Percentiles rank a stretch among this genome's conserved stretches.
Conservation (phyloP, 192 early-diverging fungal genomes). For the Coemansia guatemalensis region DNA sequence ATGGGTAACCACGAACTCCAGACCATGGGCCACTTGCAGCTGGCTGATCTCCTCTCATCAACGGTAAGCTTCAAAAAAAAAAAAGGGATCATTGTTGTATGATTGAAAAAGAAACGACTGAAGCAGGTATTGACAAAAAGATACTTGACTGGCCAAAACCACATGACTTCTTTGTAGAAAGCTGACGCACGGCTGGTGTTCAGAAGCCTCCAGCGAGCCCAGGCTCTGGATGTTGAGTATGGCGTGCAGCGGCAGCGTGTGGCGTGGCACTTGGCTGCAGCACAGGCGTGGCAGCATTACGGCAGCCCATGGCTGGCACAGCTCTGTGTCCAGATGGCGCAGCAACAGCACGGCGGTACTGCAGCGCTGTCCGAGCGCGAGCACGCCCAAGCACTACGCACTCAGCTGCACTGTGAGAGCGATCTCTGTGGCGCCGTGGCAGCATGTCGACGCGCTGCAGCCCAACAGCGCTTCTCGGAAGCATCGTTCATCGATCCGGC, state of each 20-base stretch:
- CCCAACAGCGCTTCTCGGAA: neutral
- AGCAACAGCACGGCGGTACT: neutral
- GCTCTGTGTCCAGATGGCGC: constrained; percentile 14
- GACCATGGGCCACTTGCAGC: constrained; percentile 17
- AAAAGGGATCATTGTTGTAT: no score
- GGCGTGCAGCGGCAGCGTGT: constrained; percentile 11
- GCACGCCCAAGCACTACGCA: constrained; percentile 4
- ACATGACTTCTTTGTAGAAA: neutral
- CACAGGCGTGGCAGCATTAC: constrained; percentile 26
- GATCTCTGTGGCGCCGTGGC: constrained; percentile 12
- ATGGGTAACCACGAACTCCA: constrained; percentile 21
- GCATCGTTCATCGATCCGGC: neutral
- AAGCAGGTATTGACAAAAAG: no score
- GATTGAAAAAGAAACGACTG: no score
- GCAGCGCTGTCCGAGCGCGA: constrained; percentile 17
- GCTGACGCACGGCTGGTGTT: constrained; percentile 11
- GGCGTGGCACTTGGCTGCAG: constrained; percentile 16
- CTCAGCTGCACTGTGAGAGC: constrained; percentile 1
- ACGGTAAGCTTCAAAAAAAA: neutral
- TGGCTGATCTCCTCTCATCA: constrained; percentile 17
- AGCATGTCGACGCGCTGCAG: no score
- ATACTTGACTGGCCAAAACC: neutral
- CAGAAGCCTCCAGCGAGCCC: constrained; percentile 12
- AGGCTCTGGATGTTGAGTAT: constrained; percentile 25
- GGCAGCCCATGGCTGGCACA: constrained; percentile 16